A percentile compares a stretch with the other conserved stretches of the same genome.
phyloP scores from a whole-genome alignment of 345 rosid species.

The Excoecaria cochinchinensis region DNA sequence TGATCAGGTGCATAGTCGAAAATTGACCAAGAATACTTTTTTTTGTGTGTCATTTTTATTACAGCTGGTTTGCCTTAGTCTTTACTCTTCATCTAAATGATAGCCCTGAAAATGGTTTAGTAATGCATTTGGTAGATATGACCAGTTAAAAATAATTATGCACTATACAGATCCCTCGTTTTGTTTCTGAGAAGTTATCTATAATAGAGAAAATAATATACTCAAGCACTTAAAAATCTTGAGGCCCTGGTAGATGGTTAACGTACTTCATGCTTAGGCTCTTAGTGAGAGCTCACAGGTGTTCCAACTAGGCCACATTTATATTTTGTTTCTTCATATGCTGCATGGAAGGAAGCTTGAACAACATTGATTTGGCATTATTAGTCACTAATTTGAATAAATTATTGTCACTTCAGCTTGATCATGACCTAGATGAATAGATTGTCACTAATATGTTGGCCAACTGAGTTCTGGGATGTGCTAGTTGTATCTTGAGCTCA shows the following conservation, averaged over 20 bases:
- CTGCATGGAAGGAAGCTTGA: background rate
- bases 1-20: conserved; percentile 53
- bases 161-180: background rate
- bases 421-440: background rate
- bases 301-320: background rate
- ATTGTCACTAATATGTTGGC: background rate
- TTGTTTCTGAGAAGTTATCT: background rate
- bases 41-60: background rate
- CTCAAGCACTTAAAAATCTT: background rate
- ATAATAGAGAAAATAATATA: background rate
- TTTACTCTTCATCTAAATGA: background rate
- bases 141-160: background rate
- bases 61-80: background rate
- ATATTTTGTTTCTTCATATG: background rate
- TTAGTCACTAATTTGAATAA: background rate
- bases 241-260: background rate
- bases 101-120: background rate
- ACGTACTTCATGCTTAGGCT: background rate
- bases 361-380: background rate
- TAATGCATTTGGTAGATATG: background rate
- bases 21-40: background rate
- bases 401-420: background rate
- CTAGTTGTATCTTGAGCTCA: background rate
- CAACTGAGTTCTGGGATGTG: background rate
- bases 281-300: background rate